These are phyloP conservation scores for Jackrogersella multiformis DNA, from an alignment of 495 filamentous ascomycete genomes.

Conservation along the genomic window DNA sequence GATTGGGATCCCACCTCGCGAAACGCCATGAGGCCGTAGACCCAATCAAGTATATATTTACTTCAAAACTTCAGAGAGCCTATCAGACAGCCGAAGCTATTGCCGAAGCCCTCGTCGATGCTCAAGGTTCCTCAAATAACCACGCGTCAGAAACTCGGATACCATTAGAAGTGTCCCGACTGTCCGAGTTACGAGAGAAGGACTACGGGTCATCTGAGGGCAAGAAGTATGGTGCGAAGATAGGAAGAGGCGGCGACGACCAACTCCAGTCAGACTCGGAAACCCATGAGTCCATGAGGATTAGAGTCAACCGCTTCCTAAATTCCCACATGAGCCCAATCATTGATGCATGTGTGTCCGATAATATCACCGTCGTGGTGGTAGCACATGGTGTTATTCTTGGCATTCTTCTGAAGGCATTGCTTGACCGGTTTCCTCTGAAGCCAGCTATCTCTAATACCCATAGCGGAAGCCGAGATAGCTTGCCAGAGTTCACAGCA, in stretches of 20 bases:
- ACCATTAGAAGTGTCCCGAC: constrained; percentile 52
- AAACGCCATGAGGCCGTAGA: constrained; percentile 50
- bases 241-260: constrained; percentile 13
- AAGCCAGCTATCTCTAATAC: constrained; percentile 40
- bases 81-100: constrained; percentile 74
- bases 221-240: constrained; percentile 54
- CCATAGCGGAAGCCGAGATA: constrained; percentile 38
- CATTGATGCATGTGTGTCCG: constrained; percentile 49
- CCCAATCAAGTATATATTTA: constrained; percentile 70
- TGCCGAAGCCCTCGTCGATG: constrained; percentile 66
- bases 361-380: constrained; percentile 60
- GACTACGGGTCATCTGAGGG: constrained; percentile 76
- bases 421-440: constrained; percentile 63
- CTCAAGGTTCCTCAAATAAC: constrained; percentile 48
- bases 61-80: constrained; percentile 82
- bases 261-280: constrained; percentile 53
- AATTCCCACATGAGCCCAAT: constrained; percentile 66
- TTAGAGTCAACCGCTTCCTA: constrained; percentile 70
- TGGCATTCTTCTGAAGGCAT: constrained; percentile 67
- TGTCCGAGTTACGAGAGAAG: constrained; percentile 71
- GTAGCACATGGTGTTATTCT: constrained; percentile 87
- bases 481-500: constrained; percentile 33
- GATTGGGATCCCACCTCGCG: constrained; percentile 69
- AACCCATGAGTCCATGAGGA: constrained; percentile 69
- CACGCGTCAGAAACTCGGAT: constrained; percentile 11